Evolutionary conservation across 495 filamentous ascomycete species (phyloP).

Genomic region (Annulohypoxylon nitens): DNA sequence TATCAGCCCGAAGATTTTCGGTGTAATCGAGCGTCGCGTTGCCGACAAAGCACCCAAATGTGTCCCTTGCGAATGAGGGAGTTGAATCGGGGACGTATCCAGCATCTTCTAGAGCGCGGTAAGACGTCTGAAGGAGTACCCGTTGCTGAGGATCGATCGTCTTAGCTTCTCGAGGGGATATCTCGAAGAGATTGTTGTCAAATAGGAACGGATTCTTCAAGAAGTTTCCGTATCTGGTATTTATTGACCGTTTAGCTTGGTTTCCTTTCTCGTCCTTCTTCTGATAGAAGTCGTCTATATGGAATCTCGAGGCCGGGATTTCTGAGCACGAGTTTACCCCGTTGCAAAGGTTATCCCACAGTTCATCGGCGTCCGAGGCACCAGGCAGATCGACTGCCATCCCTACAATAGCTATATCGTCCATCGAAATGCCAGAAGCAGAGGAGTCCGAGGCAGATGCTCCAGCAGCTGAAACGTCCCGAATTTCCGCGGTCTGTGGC

Average conservation of each 20-base stretch:
- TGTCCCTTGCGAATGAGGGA: not conserved
- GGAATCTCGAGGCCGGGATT: slow-evolving; percentile 8
- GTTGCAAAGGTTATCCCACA: slow-evolving; percentile 14
- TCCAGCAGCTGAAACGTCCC: slow-evolving; percentile 6
- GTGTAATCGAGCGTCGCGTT: slow-evolving; percentile 5
- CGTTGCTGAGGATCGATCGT: slow-evolving; percentile 52
- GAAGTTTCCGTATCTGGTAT: slow-evolving; percentile 17
- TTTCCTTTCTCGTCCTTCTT: slow-evolving; percentile 11
- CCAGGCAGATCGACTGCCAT: slow-evolving; percentile 12
- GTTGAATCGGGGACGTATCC: slow-evolving; percentile 41
- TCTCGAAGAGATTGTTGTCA: slow-evolving; percentile 63
- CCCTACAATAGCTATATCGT: slow-evolving; percentile 13
- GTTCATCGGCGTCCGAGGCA: slow-evolving; percentile 1
- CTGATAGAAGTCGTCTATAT: slow-evolving; percentile 14
- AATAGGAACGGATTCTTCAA: slow-evolving; percentile 49
- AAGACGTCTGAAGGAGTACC: slow-evolving; percentile 55
- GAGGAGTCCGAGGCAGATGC: not conserved
- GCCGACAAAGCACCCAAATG: slow-evolving; percentile 11
- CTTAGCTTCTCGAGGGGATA: slow-evolving; percentile 58
- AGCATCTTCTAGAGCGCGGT: slow-evolving; percentile 60
- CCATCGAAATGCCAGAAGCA: slow-evolving; percentile 3
- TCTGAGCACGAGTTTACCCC: slow-evolving; percentile 18
- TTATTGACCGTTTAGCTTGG: slow-evolving; percentile 2
- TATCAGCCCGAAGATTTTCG: slow-evolving; percentile 1
- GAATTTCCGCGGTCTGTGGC: slow-evolving; percentile 3